These are phyloP conservation scores for Cerioporus squamosus DNA, from an alignment of 1,284 basidiomycete genomes.

Conservation along the genomic window DNA sequence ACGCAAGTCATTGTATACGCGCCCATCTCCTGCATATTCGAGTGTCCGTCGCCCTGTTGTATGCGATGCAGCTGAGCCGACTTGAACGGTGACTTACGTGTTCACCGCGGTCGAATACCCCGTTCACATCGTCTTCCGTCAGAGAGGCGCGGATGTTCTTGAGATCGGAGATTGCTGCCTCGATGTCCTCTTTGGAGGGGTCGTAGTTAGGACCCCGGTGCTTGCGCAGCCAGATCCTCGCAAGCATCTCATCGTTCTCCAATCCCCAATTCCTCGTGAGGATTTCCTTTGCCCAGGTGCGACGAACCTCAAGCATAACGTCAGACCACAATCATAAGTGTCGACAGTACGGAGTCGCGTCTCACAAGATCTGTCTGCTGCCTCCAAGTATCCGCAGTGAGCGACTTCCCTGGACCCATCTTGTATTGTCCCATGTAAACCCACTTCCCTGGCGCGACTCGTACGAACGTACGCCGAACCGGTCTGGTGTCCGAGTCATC, in stretches of 20 bases:
- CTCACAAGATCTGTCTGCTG: not conserved
- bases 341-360: not conserved
- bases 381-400: not conserved
- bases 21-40: constrained; percentile 6
- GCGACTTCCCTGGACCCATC: not conserved
- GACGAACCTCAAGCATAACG: not conserved
- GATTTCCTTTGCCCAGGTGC: constrained; percentile 1
- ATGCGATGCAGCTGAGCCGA: no score
- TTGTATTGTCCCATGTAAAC: constrained; percentile 8
- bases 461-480: not conserved
- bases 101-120: not conserved
- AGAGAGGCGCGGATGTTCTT: not conserved
- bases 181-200: not conserved
- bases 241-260: no score
- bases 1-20: constrained; percentile 1
- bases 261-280: no score
- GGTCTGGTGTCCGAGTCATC: not conserved
- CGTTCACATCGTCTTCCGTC: constrained; percentile 3
- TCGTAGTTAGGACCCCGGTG: not conserved
- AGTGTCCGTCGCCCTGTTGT: no score
- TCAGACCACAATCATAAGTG: not conserved
- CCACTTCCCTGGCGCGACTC: not conserved
- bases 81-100: constrained; percentile 3
- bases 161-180: not conserved
- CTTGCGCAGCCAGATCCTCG: not conserved